Conservation (phyloP, 441 rosid genomes). For the Aleurites moluccanus region DNA sequence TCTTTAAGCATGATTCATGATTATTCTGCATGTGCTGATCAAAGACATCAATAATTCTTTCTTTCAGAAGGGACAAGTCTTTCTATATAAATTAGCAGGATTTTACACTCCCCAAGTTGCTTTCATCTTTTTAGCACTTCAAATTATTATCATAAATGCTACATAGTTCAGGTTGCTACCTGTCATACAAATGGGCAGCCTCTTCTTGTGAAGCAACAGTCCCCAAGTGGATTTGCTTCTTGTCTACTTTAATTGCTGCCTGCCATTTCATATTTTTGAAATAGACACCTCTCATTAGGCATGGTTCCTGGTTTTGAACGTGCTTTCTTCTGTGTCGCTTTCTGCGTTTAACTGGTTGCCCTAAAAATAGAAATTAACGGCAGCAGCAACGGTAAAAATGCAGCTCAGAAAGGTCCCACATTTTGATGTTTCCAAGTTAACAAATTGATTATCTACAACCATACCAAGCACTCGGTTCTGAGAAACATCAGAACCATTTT, state of each 20-base stretch:
- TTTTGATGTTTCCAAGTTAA: background rate
- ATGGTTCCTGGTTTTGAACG: conserved; percentile 84
- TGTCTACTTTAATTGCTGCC: conserved; percentile 96
- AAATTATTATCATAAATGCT: background rate
- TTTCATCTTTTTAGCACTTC: background rate
- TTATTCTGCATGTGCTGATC: no score
- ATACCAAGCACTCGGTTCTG: background rate
- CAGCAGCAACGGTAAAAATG: background rate
- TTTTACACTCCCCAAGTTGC: background rate
- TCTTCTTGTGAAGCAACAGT: conserved; percentile 93
- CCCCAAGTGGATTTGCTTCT: conserved; percentile 95
- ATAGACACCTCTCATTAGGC: conserved; percentile 97
- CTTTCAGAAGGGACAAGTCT: background rate
- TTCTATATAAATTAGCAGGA: background rate
- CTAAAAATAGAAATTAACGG: conserved; percentile 31
- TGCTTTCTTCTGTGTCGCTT: conserved; percentile 89
- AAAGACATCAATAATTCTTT: background rate
- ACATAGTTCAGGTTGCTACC: conserved; percentile 40
- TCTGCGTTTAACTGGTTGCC: conserved; percentile 80
- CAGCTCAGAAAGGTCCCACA: conserved; percentile 11
- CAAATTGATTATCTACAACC: background rate
- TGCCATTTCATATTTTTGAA: conserved; percentile 99
- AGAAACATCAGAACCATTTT: background rate
- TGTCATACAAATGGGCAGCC: conserved; percentile 92
- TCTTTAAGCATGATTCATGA: background rate